Evolutionary conservation across 1,284 basidiomycete genomes (phyloP), one percentile per base, ranked within the genome.

Genomic region (Sanghuangporus sanghuang): DNA sequence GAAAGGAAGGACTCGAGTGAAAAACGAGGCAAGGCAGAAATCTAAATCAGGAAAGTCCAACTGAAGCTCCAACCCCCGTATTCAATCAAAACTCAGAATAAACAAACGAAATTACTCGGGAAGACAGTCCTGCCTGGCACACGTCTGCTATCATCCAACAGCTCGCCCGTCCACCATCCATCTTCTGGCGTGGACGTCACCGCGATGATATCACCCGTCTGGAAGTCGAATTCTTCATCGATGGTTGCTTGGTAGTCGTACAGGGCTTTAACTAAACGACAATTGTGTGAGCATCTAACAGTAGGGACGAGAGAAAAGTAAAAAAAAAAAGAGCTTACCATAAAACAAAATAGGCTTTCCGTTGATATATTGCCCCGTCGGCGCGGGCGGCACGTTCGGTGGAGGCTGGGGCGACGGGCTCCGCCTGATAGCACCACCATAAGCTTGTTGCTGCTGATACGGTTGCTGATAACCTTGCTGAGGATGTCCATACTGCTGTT

Each of bases 151-250:
- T 96, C 95, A 71, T 97, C 95, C 50, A 96, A 76, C 64, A 96
- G 74, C 72, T 88, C 85, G 16, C 92, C 92, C 61, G 87, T 90
- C 95, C 94, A 96, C 95, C 95, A 96, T 1, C 93, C 94, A 70
- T 97, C 95, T 67, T 96, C 92, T 11, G 94, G 93, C 14, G 93
- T 95, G 50, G 87, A 83, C 2, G 92, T 96, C 3, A 96, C 93
- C 8, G 94, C 95, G 70, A 97, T 96, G 67, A 96, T 90, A 74
- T 96, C 95, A 5, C 90, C 92, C 23, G 86, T 81, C 71, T 94
- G 92, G 84, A 96, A 96, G 73, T 93, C 91, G 74, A 96, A 92
- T 74, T 96, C 93, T 73, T 94, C 90, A 3, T 90, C 86, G 66
- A 92, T 92, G 18, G 90, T 88, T 23, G 95, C 95, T 14, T 78